phyloP scores from a whole-genome alignment of 768 basidiomycete species.

The Russula sp. region DNA sequence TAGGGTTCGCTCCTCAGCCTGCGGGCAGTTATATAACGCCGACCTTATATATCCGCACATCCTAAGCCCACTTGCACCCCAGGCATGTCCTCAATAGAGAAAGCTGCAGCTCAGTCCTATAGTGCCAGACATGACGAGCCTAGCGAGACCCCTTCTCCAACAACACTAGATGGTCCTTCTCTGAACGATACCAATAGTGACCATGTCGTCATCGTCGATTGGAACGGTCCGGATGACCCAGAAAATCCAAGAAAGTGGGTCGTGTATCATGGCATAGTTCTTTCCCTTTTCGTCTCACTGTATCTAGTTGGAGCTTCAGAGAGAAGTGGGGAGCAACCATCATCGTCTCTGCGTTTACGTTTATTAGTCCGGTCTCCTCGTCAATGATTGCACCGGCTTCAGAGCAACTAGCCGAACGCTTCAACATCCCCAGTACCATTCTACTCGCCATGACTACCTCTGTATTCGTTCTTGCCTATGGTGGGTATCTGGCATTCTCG shows the following conservation, averaged over 20 bases:
- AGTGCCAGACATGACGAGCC: background rate
- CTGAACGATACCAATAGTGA: background rate
- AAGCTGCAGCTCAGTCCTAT: background rate
- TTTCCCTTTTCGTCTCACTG: background rate
- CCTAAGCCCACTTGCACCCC: background rate
- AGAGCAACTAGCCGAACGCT: constrained; percentile 42
- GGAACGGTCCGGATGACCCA: constrained; percentile 20
- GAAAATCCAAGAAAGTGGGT: constrained; percentile 18
- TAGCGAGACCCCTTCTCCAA: background rate
- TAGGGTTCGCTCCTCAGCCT: background rate
- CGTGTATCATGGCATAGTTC: background rate
- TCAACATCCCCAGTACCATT: constrained; percentile 47
- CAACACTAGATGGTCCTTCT: background rate
- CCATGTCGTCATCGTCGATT: constrained; percentile 6
- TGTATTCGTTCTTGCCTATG: constrained; percentile 50
- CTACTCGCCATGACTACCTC: constrained; percentile 48
- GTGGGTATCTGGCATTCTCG: constrained; percentile 31
- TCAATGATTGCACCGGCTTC: constrained; percentile 70
- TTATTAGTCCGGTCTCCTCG: constrained; percentile 62
- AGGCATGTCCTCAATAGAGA: background rate
- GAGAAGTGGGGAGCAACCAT: constrained; percentile 37
- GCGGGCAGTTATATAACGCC: background rate
- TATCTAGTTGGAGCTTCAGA: constrained; percentile 14
- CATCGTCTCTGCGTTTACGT: constrained; percentile 58
- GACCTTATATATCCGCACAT: background rate